phyloP scores from a whole-genome alignment of 2,329 filamentous ascomycete genomes.

The Pestalotiopsis sp. region DNA sequence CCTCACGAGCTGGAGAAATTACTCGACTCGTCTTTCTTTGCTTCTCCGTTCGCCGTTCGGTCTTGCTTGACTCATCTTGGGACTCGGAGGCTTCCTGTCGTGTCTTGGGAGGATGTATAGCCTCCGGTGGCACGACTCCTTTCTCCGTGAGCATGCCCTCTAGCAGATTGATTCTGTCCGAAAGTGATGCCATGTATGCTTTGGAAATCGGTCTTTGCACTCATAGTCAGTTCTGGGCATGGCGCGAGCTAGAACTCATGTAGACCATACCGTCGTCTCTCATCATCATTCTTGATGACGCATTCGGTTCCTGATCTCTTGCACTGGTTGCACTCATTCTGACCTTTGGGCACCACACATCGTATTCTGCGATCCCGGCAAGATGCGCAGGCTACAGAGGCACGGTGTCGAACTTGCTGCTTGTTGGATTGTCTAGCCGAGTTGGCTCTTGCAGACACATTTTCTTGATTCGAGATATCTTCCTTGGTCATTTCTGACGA shows the following conservation, averaged over 20 bases:
- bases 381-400: constrained; percentile 57
- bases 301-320: constrained; percentile 52
- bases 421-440: constrained; percentile 32
- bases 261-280: constrained; percentile 50
- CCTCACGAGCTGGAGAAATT: constrained; percentile 22
- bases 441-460: constrained; percentile 32
- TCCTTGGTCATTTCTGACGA: constrained; percentile 19
- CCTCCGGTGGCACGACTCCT: constrained; percentile 51
- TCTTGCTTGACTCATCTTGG: constrained; percentile 6
- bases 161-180: constrained; percentile 54
- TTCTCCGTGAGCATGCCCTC: constrained; percentile 54
- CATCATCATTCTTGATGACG: constrained; percentile 61
- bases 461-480: constrained; percentile 35
- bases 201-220: constrained; percentile 55
- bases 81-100: constrained; percentile 34
- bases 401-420: constrained; percentile 45
- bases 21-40: background rate
- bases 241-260: background rate
- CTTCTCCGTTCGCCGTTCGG: background rate
- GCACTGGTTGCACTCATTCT: constrained; percentile 54
- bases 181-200: constrained; percentile 59
- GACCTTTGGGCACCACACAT: constrained; percentile 56
- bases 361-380: constrained; percentile 50
- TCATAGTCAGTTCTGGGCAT: constrained; percentile 13
- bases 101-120: constrained; percentile 56